A percentile compares a stretch with the other conserved stretches of the same genome.
phyloP scores from a whole-genome alignment of 108 stramenopile genomes.

The Nannochloropsis salina region DNA sequence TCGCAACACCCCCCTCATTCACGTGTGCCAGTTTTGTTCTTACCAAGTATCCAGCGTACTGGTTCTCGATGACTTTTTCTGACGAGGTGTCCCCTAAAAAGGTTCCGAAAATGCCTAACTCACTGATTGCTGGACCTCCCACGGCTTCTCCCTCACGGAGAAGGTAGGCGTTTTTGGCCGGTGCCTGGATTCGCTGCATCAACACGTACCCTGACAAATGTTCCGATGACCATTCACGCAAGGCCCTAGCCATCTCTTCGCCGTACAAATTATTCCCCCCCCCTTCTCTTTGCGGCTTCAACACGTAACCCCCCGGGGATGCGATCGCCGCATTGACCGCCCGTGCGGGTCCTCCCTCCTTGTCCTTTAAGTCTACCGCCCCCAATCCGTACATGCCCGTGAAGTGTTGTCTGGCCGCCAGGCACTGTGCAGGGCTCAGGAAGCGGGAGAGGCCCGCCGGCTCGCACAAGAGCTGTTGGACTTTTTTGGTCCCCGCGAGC shows the following conservation, averaged over 20 bases:
- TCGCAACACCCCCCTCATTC: conserved; percentile 65
- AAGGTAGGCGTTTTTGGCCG: conserved; percentile 22
- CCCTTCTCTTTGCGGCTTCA: conserved; percentile 98
- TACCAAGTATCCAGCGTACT: conserved; percentile 52
- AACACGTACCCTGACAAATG: conserved; percentile 30
- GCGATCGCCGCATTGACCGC: conserved; percentile 65
- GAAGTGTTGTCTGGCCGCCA: conserved; percentile 38
- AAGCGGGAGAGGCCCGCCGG: conserved; percentile 76
- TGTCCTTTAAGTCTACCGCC: conserved; percentile 37
- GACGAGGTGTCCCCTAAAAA: conserved; percentile 33
- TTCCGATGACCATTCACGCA: conserved; percentile 22
- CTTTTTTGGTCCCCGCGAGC: conserved; percentile 93
- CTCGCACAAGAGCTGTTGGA: conserved; percentile 81
- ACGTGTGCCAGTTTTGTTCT: conserved; percentile 56
- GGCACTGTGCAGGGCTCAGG: conserved; percentile 55
- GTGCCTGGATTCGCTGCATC: conserved; percentile 44
- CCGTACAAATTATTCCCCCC: conserved; percentile 97
- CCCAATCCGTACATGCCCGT: conserved; percentile 53
- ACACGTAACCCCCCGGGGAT: conserved; percentile 66
- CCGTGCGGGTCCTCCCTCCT: conserved; percentile 54
- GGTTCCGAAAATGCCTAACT: conserved; percentile 59
- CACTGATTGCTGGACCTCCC: conserved; percentile 37
- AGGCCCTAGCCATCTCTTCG: conserved; percentile 54
- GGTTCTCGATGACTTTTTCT: conserved; percentile 30
- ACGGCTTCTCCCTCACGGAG: conserved; percentile 22